Evolutionary conservation across 2,329 filamentous ascomycete species (phyloP).

Genomic region (Coleophoma crateriformis): DNA sequence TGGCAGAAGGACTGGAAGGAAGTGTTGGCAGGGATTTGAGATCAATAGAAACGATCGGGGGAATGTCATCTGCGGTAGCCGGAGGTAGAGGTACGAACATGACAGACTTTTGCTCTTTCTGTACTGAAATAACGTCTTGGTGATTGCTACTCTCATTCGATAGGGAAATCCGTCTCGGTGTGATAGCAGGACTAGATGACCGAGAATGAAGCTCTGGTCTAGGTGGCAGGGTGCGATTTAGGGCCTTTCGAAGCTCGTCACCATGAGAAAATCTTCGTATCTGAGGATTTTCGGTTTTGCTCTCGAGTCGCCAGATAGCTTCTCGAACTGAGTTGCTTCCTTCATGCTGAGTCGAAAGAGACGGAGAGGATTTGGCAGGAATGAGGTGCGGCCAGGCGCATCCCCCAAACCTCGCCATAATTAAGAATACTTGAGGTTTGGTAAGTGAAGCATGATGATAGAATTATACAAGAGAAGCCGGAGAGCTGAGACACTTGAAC

Average conservation of each 20-base stretch:
- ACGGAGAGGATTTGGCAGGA: constrained; percentile 2
- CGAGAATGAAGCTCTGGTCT: background rate
- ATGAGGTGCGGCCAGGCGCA: constrained; percentile 9
- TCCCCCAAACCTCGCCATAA: constrained; percentile 6
- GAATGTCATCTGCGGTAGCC: too few species aligned
- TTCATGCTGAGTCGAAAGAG: background rate
- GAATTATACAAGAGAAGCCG: background rate
- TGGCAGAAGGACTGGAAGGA: too few species aligned
- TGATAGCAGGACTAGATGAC: background rate
- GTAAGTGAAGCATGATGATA: background rate
- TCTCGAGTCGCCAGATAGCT: background rate
- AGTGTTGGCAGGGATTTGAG: too few species aligned
- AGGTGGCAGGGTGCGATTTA: background rate
- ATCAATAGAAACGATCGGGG: too few species aligned
- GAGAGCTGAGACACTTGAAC: background rate
- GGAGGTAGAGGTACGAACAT: too few species aligned
- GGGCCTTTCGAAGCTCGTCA: background rate
- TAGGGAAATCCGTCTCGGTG: too few species aligned
- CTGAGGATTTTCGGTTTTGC: background rate
- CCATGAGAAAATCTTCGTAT: background rate
- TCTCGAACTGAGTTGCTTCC: constrained; percentile 2
- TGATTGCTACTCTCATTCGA: too few species aligned
- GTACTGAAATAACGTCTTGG: too few species aligned
- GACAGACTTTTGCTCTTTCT: too few species aligned
- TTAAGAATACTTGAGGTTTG: constrained; percentile 7